Percentiles rank a stretch among this genome's conserved stretches.
These are phyloP conservation scores for Carpinus viminea DNA, from an alignment of 306 rosid species.

Conservation along the genomic window DNA sequence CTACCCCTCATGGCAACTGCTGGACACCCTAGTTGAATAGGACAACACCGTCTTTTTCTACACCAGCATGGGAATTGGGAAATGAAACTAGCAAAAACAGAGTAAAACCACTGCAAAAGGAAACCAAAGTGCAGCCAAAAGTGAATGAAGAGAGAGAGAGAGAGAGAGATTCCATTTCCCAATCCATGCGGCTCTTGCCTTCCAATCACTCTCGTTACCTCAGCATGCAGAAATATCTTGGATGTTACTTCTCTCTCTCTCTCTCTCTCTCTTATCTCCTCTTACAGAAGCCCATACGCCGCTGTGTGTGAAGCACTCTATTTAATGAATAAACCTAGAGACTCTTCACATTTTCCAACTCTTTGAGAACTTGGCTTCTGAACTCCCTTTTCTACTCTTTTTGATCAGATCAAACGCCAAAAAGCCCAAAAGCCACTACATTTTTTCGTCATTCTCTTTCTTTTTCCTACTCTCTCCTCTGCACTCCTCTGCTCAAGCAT, in stretches of 20 bases:
- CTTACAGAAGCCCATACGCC: slow-evolving; percentile 73
- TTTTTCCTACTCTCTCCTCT: slow-evolving; percentile 16
- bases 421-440: slow-evolving; percentile 3
- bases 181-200: neutral
- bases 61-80: neutral
- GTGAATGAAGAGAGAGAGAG: slow-evolving; percentile 31
- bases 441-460: neutral
- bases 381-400: slow-evolving; percentile 40
- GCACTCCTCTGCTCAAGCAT: slow-evolving; percentile 11
- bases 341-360: slow-evolving; percentile 57
- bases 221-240: slow-evolving; percentile 2
- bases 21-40: neutral
- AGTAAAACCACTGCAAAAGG: slow-evolving; percentile 7
- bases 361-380: slow-evolving; percentile 39
- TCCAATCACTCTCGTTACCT: neutral
- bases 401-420: slow-evolving; percentile 38
- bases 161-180: neutral
- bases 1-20: neutral
- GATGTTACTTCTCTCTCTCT: slow-evolving; percentile 9
- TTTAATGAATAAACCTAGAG: slow-evolving; percentile 36
- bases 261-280: slow-evolving; percentile 56
- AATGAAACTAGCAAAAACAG: neutral
- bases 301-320: slow-evolving; percentile 42
- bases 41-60: slow-evolving; percentile 5
- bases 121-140: slow-evolving; percentile 12